Evolutionary conservation across 2,329 filamentous ascomycete species (phyloP), one percentile per base, ranked within the genome.

Genomic region (Pseudogymnoascus sp.): DNA sequence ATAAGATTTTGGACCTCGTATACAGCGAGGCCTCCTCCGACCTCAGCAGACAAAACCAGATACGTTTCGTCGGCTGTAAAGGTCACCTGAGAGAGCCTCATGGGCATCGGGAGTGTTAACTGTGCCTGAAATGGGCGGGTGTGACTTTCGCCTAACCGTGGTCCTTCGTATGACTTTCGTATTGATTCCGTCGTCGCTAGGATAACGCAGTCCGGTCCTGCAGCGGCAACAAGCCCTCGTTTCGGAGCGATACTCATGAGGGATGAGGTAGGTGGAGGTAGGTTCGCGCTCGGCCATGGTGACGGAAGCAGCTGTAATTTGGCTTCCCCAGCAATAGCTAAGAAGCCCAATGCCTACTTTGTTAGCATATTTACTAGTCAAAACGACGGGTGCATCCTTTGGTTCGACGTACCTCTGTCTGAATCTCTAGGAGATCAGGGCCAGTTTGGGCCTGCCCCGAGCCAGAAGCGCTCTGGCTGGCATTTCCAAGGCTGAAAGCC

Each of bases 51-150:
- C 26, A 97, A 79, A 36, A 96, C 83, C 65, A 99, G 79, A 69
- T 89, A 91, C 69, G 85, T 86, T 73, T 97, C 96, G 71, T 96
- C 90, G n/a, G 90, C 84, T 0, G 91, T 93, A 74, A 99, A 99
- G 15, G 88, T 87, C 19, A 99, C 81, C 74, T 99, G 95, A 10
- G 91, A 96, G 62, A 96, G 83, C 69, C 89, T 87, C 71, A 86
- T 83, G 9, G 89, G 84, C 70, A 96, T 82, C 1, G 86, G 79
- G 6, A 97, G 82, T 65, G 82, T 88, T 61, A 90, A 79, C 73
- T 93, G 86, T 2, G 93, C 89, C 65, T 85, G 79, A 70, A 96
- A 96, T 11, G 81, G 73, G 66, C 88, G 86, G 63, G 88, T 78
- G 67, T 93, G 86, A 65, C 81, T 82, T 66, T 87, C 86, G 68